These are phyloP conservation scores for Cyclotella cryptica DNA, from an alignment of 108 stramenopile species.

Conservation along the genomic window DNA sequence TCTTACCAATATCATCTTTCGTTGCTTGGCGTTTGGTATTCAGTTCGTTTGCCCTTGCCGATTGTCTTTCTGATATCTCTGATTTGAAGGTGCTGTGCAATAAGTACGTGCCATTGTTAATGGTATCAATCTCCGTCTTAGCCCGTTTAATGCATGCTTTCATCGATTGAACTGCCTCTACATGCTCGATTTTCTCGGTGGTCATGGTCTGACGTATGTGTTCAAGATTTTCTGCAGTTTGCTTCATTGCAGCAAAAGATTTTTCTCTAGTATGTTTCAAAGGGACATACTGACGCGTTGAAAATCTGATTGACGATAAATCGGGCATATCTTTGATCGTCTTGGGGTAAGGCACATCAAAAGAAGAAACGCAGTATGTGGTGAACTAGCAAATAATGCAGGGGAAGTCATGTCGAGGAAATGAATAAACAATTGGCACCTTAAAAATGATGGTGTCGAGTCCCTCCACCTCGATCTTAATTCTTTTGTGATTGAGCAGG, in stretches of 20 bases:
- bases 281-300: constrained; percentile 1
- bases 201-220: constrained; percentile 4
- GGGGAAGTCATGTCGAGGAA: background rate
- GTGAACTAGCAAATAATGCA: background rate
- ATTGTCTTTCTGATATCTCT: background rate
- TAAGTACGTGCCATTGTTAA: constrained; percentile 12
- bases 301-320: background rate
- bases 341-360: background rate
- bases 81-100: background rate
- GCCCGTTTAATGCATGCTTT: constrained; percentile 22
- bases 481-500: constrained; percentile 17
- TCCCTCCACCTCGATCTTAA: constrained; percentile 20
- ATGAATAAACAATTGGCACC: background rate
- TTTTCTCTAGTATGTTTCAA: constrained; percentile 1
- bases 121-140: constrained; percentile 15
- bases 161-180: constrained; percentile 8
- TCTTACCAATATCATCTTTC: constrained; percentile 25
- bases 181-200: constrained; percentile 26
- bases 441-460: constrained; percentile 18
- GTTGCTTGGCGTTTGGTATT: constrained; percentile 1
- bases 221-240: constrained; percentile 10
- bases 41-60: background rate
- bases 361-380: background rate
- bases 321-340: constrained; percentile 16
- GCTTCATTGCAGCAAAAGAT: constrained; percentile 16